Base-by-base conservation (phyloP, 495 filamentous ascomycete species). In the Penicillium herquei region DNA sequence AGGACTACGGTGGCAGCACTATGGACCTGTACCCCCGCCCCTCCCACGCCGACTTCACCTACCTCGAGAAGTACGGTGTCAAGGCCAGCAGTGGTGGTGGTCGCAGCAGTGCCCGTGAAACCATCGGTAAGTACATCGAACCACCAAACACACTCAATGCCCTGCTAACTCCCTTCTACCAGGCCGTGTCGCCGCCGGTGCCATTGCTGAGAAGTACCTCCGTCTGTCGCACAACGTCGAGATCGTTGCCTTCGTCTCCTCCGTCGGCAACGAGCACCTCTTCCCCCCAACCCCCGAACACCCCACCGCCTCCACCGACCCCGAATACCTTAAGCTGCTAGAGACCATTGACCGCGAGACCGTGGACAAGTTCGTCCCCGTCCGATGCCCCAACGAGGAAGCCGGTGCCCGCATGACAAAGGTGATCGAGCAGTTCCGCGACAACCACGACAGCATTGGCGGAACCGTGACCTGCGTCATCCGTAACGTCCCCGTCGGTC, bases 381-480 rank as follows among this genome's bases (percentile, higher is more conserved):
- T 94, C 30, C 87, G 94, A 57, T 97, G 93, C 76, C 94, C 94
- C 7, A 76, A 92, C 66, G 69, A 72, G 43, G 80, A 80, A 12
- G 79, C 79, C 21, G 80, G 84, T 17, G 74, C 73, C 17, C 80
- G 80, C 58, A 98, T 98, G 92, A 87, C 85, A 57, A 80, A 88
- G 17, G 71, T 85, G 51, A 92, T 98, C 62, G 89, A 87, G 56
- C 80, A 84, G 9, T 96, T 86, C 80, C 82, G 87, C 35, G 90
- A 96, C 66, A 80, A 81, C 61, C 58, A 74, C 53, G 93, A 98
- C 78, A 95, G 90, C 74, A 97, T 97, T 60, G 94, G 94, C 53
- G 94, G 94, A 37, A 96, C 91, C 13, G 93, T 98, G 3, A 96
- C 91, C 26, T 98, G 94, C 70, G 92, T 98, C 11, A 95, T 98